Percentiles rank a stretch among this genome's conserved stretches.
phyloP scores from a whole-genome alignment of 805 yeast species.

The Lachancea cidri region DNA sequence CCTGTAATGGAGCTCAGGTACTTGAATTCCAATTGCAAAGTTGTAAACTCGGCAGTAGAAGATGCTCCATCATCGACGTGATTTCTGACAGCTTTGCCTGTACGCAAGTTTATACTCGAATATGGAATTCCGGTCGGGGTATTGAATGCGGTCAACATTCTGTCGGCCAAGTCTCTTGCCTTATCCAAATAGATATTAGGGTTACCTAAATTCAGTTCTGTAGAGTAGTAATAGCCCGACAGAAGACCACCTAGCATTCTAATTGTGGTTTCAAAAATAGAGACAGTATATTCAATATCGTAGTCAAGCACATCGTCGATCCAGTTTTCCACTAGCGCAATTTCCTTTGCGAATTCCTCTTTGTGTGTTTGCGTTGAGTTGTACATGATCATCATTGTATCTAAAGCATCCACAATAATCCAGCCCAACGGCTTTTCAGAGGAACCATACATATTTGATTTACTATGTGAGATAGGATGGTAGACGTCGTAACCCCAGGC shows the following conservation, averaged over 20 bases:
- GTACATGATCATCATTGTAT: constrained; percentile 76
- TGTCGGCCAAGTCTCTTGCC: constrained; percentile 75
- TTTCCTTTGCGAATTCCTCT: constrained; percentile 44
- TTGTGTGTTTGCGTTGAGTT: constrained; percentile 28
- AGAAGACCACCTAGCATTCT: constrained; percentile 92
- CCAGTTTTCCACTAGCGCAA: constrained; percentile 66
- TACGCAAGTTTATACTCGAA: constrained; percentile 66
- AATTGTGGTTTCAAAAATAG: constrained; percentile 89
- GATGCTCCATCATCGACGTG: constrained; percentile 73
- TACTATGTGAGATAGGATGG: constrained; percentile 56
- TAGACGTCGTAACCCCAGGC: constrained; percentile 87
- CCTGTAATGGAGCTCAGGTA: constrained; percentile 78
- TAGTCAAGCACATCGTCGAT: constrained; percentile 64
- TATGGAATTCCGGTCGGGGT: constrained; percentile 67
- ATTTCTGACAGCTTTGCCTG: constrained; percentile 54
- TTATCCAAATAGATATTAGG: constrained; percentile 62
- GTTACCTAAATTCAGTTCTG: constrained; percentile 37
- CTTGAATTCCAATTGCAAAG: constrained; percentile 82
- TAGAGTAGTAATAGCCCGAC: constrained; percentile 69
- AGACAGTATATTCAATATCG: constrained; percentile 68
- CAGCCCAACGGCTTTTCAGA: constrained; percentile 69
- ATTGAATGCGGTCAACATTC: constrained; percentile 64
- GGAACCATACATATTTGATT: constrained; percentile 69
- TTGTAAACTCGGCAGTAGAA: constrained; percentile 85
- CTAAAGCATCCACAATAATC: constrained; percentile 86